Conservation (phyloP, 768 basidiomycete genomes). For the Suillus subaureus region DNA sequence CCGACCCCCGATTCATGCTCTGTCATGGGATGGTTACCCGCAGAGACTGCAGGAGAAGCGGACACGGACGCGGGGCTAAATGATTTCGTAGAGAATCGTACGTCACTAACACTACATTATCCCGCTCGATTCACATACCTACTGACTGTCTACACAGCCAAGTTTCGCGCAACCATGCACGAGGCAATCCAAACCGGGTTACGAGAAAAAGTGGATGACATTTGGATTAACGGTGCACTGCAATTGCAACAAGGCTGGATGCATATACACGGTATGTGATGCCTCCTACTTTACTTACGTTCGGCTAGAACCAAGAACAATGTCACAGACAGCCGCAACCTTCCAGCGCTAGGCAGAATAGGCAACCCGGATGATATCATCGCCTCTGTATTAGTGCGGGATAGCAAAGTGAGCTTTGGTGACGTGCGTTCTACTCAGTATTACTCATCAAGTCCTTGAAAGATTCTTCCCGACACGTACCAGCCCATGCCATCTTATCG, state of each 20-base stretch:
- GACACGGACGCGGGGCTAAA: slow-evolving; percentile 57
- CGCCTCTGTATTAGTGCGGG: slow-evolving; percentile 70
- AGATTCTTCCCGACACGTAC: slow-evolving; percentile 76
- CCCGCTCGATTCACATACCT: not conserved
- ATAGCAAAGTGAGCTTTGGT: slow-evolving; percentile 54
- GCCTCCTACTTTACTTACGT: not conserved
- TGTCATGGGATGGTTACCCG: slow-evolving; percentile 71
- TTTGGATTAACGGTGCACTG: slow-evolving; percentile 63
- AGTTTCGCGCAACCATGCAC: slow-evolving; percentile 64
- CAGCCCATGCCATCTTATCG: slow-evolving; percentile 86
- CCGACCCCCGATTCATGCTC: slow-evolving; percentile 47
- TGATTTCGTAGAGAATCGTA: slow-evolving; percentile 76
- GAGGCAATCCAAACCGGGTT: slow-evolving; percentile 57
- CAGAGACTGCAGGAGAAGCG: slow-evolving; percentile 26
- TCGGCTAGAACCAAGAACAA: slow-evolving; percentile 1
- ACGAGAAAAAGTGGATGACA: slow-evolving; percentile 59
- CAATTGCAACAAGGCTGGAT: slow-evolving; percentile 82
- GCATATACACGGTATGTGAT: slow-evolving; percentile 66
- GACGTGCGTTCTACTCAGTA: not conserved
- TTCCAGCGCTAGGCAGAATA: slow-evolving; percentile 73
- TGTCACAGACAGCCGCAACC: slow-evolving; percentile 64
- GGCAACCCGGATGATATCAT: slow-evolving; percentile 87
- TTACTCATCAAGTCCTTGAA: slow-evolving; percentile 3
- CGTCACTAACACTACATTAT: slow-evolving; percentile 23
- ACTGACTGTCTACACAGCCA: slow-evolving; percentile 31